Base-by-base conservation (phyloP, 2,329 filamentous ascomycete genomes). In the Endocalyx cinctus region DNA sequence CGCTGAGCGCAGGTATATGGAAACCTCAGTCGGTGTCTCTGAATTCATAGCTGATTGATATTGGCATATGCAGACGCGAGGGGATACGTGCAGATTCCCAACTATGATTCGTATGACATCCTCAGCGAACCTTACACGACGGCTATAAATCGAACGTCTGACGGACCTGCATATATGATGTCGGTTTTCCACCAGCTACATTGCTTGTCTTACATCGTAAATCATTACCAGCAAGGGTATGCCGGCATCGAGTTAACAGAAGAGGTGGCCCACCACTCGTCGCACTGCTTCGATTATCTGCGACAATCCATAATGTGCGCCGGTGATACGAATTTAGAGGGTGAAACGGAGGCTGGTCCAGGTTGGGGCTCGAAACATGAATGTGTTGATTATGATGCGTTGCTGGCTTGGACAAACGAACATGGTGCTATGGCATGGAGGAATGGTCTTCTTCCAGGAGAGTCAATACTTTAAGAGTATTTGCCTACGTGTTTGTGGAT, bases 171-270 rank as follows among this genome's bases (percentile, higher is more conserved):
- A 6, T 63, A 58, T 38, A 61, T 63, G 55, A 52, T 58, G 46
- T 47, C 57, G 16, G 58, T 59, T 12, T 64, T 62, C 45, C 60
- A 63, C 42, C 60, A 64, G 34, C 51, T 64, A 1, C 59, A 64
- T 35, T 64, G 60, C 38, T 43, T 62, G 17, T 63, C 57, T 10
- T 62, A 59, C 31, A 25, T 57, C 30, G 52, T 56, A 12, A 47
- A 51, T 43, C 54, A 55, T 34, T 59, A 52, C 41, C 55, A 59
- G 33, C 47, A 48, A n/a, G 58, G 58, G 6, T 63, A 58, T 43
- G 55, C 37, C 20, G 54, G 55, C 5, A 37, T 49, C 16, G 42
- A 53, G 25, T 31, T 60, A 35, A 53, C 54, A 10, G 45, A 57
- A 4, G 54, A 60, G 30, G 48, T 59, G 2, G 57, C 55, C 4